Evolutionary conservation across 2,329 filamentous ascomycete species (phyloP), one percentile per base, ranked within the genome.

Genomic region (Fusarium sp.): DNA sequence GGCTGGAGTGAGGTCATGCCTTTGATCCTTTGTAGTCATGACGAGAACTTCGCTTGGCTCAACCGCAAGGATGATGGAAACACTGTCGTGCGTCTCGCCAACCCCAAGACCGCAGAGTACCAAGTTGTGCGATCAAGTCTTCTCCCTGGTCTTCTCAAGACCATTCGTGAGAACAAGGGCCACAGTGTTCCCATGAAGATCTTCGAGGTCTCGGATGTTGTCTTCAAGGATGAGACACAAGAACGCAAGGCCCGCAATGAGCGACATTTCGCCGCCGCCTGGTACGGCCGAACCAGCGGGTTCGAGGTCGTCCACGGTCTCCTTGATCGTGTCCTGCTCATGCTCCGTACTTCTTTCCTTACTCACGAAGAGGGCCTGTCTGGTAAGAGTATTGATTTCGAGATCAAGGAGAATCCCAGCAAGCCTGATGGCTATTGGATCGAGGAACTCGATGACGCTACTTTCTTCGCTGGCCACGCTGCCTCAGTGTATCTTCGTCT

Each of bases 1-100:
- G 96, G 96, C 64, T 99, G 96, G 96, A 91, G 90, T 58, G 96
- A 99, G 84, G 95, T 97, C 59, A 91, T 99, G 88, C 95, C 96
- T 27, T 86, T 99, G 29, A 98, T 97, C 73, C 89, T 99, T 58
- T 99, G 96, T 86, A 97, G 94, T 47, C 94, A 98, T 80, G 95
- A 98, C 77, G 96, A 99, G 86, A 99, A 99, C 84, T 99, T 98
- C 80, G 91, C 87, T 64, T 98, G 93, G 92, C 85, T 99, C 16
- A 97, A 97, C 83, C 91, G 94, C 77, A 90, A 90, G 77, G 94
- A 98, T 73, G 92, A 97, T 75, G 93, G 93, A 70, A 91, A 87
- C 62, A 94, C 91, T 0, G 94, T 93, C 29, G 89, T 98, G 72
- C 91, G 90, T 75, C 90, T 98, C 43, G 93, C 93, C 70, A 98